Conservation (phyloP, 2,329 filamentous ascomycete species). For the Aspergillus pseudonomiae region DNA sequence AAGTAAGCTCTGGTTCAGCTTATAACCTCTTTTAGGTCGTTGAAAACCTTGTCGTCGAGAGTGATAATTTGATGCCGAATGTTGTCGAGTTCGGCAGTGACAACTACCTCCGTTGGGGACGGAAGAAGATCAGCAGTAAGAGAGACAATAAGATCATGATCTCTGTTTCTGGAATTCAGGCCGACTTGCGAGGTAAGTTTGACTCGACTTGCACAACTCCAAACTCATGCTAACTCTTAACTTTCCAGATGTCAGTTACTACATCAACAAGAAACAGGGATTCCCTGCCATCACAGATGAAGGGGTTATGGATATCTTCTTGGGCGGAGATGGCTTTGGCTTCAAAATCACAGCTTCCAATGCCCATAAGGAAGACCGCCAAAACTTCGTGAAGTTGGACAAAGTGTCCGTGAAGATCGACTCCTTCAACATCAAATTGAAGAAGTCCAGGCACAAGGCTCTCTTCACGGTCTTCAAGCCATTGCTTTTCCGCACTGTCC, state of each 20-base stretch:
- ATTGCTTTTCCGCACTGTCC: slow-evolving; percentile 78
- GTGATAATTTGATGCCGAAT: slow-evolving; percentile 95
- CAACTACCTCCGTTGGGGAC: slow-evolving; percentile 93
- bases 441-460: slow-evolving; percentile 93
- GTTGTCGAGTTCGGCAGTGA: slow-evolving; percentile 84
- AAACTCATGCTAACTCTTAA: slow-evolving; percentile 11
- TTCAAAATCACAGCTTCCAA: slow-evolving; percentile 90
- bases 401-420: slow-evolving; percentile 82
- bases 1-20: too few species aligned
- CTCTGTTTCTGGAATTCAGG: slow-evolving; percentile 85
- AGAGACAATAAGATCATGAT: slow-evolving; percentile 83
- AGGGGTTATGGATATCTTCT: slow-evolving; percentile 84
- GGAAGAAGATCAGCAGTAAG: slow-evolving; percentile 81
- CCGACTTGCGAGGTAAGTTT: slow-evolving; percentile 68
- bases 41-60: slow-evolving; percentile 93
- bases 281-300: slow-evolving; percentile 87
- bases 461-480: slow-evolving; percentile 87
- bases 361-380: slow-evolving; percentile 71
- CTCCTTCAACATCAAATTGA: slow-evolving; percentile 82
- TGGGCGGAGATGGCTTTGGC: slow-evolving; percentile 84
- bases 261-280: slow-evolving; percentile 91
- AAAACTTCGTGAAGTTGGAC: slow-evolving; percentile 93
- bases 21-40: slow-evolving; percentile 57
- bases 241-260: slow-evolving; percentile 77
- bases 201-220: background rate